phyloP scores from a whole-genome alignment of 768 basidiomycete genomes.

The Tephrocybe sp. region DNA sequence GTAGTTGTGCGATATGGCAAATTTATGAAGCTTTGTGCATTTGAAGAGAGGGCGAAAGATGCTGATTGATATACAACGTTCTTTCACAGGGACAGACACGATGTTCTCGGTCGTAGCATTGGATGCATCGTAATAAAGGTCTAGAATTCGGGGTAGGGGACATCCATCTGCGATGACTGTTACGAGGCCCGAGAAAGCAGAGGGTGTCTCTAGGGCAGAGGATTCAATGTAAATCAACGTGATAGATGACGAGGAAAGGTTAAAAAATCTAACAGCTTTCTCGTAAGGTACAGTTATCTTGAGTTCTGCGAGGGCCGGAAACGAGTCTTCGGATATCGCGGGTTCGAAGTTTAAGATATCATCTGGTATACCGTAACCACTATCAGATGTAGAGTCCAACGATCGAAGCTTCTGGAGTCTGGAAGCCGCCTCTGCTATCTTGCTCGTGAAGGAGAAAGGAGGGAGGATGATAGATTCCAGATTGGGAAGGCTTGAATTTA shows the following conservation, averaged over 20 bases:
- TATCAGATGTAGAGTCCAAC: conserved; percentile 59
- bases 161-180: conserved; percentile 32
- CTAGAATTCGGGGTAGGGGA: conserved; percentile 42
- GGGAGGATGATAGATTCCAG: conserved; percentile 50
- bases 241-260: no score
- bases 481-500: conserved; percentile 27
- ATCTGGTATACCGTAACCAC: conserved; percentile 23
- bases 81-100: conserved; percentile 27
- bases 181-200: no score
- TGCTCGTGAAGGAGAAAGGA: conserved; percentile 45
- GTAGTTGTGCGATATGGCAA: conserved; percentile 37
- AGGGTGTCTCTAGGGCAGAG: no score
- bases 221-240: no score
- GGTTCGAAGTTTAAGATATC: conserved; percentile 48
- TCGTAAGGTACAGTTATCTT: no score
- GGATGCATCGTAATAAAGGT: no score
- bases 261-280: no score
- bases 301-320: no score
- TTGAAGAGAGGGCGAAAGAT: conserved; percentile 34
- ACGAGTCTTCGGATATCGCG: conserved; percentile 43
- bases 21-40: conserved; percentile 27
- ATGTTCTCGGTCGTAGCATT: no score
- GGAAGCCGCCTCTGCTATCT: conserved; percentile 43
- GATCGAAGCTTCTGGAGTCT: conserved; percentile 36
- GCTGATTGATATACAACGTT: conserved; percentile 25